Base-by-base conservation (phyloP, 2,329 filamentous ascomycete genomes). In the Penicillium sp. region DNA sequence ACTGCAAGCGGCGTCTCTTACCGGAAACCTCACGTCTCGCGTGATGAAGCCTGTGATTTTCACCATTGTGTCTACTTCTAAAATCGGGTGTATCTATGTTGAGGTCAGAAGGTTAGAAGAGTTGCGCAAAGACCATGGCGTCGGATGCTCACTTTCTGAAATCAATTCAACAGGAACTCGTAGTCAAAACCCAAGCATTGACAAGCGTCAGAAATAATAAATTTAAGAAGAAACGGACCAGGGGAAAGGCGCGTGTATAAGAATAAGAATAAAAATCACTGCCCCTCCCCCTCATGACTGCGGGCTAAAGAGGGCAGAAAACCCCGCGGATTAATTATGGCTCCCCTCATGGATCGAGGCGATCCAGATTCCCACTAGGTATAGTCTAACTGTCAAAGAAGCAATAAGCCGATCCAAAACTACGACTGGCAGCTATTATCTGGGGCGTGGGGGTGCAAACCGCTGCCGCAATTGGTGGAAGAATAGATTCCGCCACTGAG, bases 21-120 rank as follows among this genome's bases (percentile, higher is more conserved):
- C 81, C 48, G 90, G 90, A 76, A 92, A 92, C 69, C 90, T 87
- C 75, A 92, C 89, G 81, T 92, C 90, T 73, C 88, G 85, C 62
- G 89, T 90, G 67, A 81, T 82, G 83, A 88, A 92, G 66, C 88
- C 86, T 58, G 88, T 92, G 74, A 92, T 91, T 62, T 87, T 91
- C 71, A 92, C 78, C 78, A 81, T 81, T 55, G 48, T 73, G 68
- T 60, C 13, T 41, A 5, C 2, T 41, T 38, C 8, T 38, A 5
- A 15, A 13, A 15, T 15, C 35, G 13, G 35, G 11, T 15, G 35
- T 54, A 8, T 46, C 26, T 30, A 13, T 50, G 11, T 45, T 15
- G 45, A 44, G 17, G 31, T 35, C 26, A 3, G 30, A 23, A 41
- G n/a, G 44, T 38, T 7, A 23, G 8, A 13, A 23, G 8, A 13